These are phyloP conservation scores for Ascochyta fabae DNA, from an alignment of 2,329 filamentous ascomycete genomes.

Conservation along the genomic window DNA sequence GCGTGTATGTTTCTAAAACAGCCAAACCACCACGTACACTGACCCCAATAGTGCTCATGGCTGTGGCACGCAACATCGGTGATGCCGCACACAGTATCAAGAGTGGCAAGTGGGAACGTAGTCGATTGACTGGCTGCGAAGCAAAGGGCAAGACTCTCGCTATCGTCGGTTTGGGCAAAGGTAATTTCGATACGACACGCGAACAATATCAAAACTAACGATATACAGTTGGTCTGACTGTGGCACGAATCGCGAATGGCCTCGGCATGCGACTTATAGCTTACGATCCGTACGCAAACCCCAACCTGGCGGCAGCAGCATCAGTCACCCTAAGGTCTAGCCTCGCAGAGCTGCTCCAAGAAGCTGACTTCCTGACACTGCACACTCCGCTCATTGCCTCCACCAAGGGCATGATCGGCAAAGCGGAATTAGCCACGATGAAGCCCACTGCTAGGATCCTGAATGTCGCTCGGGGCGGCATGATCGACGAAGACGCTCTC, in stretches of 20 bases:
- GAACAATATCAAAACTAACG: slow-evolving; percentile 19
- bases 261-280: slow-evolving; percentile 78
- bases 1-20: slow-evolving; percentile 47
- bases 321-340: slow-evolving; percentile 68
- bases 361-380: slow-evolving; percentile 78
- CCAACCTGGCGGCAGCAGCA: slow-evolving; percentile 71
- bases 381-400: slow-evolving; percentile 81
- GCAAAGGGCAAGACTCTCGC: slow-evolving; percentile 78
- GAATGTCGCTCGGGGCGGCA: slow-evolving; percentile 80
- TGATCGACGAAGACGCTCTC: slow-evolving; percentile 78
- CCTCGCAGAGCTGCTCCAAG: slow-evolving; percentile 67
- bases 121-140: slow-evolving; percentile 76
- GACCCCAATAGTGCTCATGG: slow-evolving; percentile 64
- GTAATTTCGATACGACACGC: slow-evolving; percentile 38
- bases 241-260: slow-evolving; percentile 78
- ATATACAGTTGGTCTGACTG: slow-evolving; percentile 70
- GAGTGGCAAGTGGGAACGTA: slow-evolving; percentile 75
- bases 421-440: slow-evolving; percentile 72
- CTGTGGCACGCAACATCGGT: slow-evolving; percentile 75
- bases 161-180: slow-evolving; percentile 82
- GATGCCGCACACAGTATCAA: slow-evolving; percentile 74
- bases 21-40: slow-evolving; percentile 19
- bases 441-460: slow-evolving; percentile 75
- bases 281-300: slow-evolving; percentile 78
- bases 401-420: slow-evolving; percentile 75